Evolutionary conservation across 2,329 filamentous ascomycete genomes (phyloP), one percentile per base, ranked within the genome.

Genomic region (Aspergillus sp.): DNA sequence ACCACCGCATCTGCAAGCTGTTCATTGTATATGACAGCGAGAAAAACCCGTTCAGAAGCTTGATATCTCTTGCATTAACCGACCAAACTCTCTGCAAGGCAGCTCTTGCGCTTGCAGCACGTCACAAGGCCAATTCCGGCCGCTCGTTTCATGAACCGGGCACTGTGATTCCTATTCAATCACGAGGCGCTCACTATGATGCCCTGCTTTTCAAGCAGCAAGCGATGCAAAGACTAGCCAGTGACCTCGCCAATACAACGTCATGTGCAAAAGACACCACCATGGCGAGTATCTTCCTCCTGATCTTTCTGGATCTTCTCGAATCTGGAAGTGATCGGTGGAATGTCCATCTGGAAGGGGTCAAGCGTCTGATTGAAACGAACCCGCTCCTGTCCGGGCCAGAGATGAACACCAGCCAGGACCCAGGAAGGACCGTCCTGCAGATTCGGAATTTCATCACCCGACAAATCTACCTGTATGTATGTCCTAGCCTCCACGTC

Each of bases 11-110:
- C 56, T 71, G 68, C 59, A 63, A 67, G 49, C 54, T 71, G 2
- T 68, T 64, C 48, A 63, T 64, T 29, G 68, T 71, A 19, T 70
- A 71, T 41, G 68, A 71, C 47, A 71, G 68, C 49, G 52, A 66
- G 16, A 61, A 55, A 17, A 72, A 72, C 48, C 68, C 69, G 1
- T 66, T 71, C 21, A 56, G 68, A 38, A 67, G 57, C 21, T 50
- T 71, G 4, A 68, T 71, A 14, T 44, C 68, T 19, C 54, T 69
- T 4, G 65, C 68, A 5, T 20, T 71, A 47, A 49, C 61, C 5
- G 59, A 70, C 14, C 43, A 54, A 6, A 58, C 65, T 5, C 54
- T 72, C 3, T 52, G 68, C n/a, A 66, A 71, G 32, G 62, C 67
- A 5, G 55, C 68, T 14, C 59, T 71, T 11, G 67, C 68, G 20